Evolutionary conservation across 352 stramenopile species (phyloP).

Genomic region (Globisporangium polare): DNA sequence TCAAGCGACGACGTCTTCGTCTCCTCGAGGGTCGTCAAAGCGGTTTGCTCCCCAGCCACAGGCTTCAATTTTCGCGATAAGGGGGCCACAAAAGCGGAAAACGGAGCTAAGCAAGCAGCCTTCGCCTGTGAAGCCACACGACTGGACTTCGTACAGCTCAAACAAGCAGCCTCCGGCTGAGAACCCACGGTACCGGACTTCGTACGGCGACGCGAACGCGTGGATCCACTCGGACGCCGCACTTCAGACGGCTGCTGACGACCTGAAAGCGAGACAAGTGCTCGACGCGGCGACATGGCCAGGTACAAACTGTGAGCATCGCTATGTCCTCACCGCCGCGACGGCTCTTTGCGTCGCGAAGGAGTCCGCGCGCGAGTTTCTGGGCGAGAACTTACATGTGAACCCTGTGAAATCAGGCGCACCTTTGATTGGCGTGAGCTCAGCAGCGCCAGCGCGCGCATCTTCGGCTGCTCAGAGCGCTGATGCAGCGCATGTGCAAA

Average conservation of each 20-base stretch:
- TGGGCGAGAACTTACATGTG: constrained; percentile 13
- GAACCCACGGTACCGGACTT: not conserved
- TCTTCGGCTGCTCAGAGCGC: not conserved
- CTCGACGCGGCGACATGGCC: constrained; percentile 8
- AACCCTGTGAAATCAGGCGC: not conserved
- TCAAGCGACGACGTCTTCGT: not conserved
- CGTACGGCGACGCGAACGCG: constrained; percentile 10
- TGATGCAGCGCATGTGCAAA: not conserved
- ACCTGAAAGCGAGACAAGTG: constrained; percentile 5
- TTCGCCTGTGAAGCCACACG: not conserved
- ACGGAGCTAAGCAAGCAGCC: not conserved
- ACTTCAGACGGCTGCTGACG: not conserved
- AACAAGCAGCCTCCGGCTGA: not conserved
- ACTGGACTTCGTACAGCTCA: constrained; percentile 4
- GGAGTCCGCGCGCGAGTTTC: constrained; percentile 29
- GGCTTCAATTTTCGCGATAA: not conserved
- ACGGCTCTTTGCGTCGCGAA: constrained; percentile 37
- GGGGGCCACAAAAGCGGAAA: not conserved
- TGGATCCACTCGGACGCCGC: constrained; percentile 4
- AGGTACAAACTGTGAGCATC: constrained; percentile 18
- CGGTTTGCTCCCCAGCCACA: not conserved
- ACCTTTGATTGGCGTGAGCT: not conserved
- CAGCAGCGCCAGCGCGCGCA: not conserved
- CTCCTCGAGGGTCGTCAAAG: not conserved
- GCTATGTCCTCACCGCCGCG: constrained; percentile 24